These are phyloP conservation scores for Exophiala oligosperma DNA, from an alignment of 2,329 filamentous ascomycete genomes.

Conservation along the genomic window DNA sequence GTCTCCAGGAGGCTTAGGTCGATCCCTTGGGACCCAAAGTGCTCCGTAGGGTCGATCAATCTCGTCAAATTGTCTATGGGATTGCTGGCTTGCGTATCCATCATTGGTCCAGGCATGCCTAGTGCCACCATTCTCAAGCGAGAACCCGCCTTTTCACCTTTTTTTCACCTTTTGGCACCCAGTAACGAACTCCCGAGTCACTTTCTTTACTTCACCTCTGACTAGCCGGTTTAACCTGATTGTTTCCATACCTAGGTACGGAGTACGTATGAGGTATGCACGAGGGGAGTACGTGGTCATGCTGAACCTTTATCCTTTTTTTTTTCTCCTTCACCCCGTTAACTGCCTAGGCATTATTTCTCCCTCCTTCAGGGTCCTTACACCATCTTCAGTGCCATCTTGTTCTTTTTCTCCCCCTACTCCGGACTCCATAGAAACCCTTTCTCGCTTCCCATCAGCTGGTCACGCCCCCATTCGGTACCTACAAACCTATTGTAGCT, in stretches of 20 bases:
- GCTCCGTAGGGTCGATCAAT: conserved; percentile 9
- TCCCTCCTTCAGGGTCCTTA: no score
- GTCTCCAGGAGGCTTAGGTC: neutral
- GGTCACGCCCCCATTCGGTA: neutral
- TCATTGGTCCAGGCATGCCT: conserved; percentile 2
- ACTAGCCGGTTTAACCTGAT: no score
- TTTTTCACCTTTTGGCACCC: conserved; percentile 1
- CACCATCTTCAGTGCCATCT: no score
- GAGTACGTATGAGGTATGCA: no score
- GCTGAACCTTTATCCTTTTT: neutral
- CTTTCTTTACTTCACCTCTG: no score
- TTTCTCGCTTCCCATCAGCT: conserved; percentile 11
- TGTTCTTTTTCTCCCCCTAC: neutral
- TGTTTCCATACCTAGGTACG: no score
- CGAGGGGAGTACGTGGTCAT: no score
- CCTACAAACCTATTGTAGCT: neutral
- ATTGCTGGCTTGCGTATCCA: conserved; percentile 7
- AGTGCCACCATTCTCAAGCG: conserved; percentile 20
- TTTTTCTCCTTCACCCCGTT: neutral
- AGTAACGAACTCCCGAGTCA: no score
- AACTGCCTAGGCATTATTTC: no score
- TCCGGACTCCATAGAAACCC: conserved; percentile 6
- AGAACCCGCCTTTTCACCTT: conserved; percentile 15
- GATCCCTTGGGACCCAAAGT: neutral
- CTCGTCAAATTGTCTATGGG: conserved; percentile 9